phyloP scores from a whole-genome alignment of 1,139 yeast genomes.

The Fermentozyma sake region DNA sequence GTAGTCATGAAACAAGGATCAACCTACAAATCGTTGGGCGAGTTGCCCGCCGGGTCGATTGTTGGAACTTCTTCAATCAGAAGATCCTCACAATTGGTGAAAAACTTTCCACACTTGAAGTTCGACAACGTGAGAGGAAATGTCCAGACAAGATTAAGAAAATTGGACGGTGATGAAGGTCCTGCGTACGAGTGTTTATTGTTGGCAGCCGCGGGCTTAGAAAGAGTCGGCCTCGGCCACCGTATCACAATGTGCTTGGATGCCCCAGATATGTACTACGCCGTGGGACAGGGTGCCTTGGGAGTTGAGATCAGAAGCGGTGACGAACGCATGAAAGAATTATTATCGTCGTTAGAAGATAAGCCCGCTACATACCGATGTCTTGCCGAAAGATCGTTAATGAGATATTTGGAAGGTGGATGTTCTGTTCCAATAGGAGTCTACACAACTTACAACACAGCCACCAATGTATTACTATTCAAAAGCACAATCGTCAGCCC shows the following conservation, averaged over 20 bases:
- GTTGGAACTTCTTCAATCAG: conserved; percentile 95
- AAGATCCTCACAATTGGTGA: conserved; percentile 66
- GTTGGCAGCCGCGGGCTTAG: conserved; percentile 88
- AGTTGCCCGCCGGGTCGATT: conserved; percentile 77
- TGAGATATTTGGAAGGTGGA: conserved; percentile 93
- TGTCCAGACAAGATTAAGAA: conserved; percentile 72
- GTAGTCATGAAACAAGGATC: conserved; percentile 73
- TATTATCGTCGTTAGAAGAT: conserved; percentile 65
- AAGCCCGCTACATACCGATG: conserved; percentile 69
- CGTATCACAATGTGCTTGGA: conserved; percentile 70
- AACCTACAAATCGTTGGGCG: conserved; percentile 57
- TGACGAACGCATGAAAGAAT: conserved; percentile 53
- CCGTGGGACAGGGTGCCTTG: conserved; percentile 97
- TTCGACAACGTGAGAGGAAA: conserved; percentile 86
- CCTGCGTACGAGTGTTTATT: conserved; percentile 67
- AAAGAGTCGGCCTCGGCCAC: conserved; percentile 62
- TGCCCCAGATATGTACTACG: conserved; percentile 87
- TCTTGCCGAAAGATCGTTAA: conserved; percentile 82
- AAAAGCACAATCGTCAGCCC: conserved; percentile 80
- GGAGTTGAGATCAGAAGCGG: conserved; percentile 82
- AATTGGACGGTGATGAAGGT: conserved; percentile 68
- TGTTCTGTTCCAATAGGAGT: conserved; percentile 98
- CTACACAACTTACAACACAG: conserved; percentile 50
- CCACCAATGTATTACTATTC: conserved; percentile 41
- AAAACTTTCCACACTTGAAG: conserved; percentile 36